A percentile compares a stretch with the other conserved stretches of the same genome.
Evolutionary conservation across 164 flowering plant species (phyloP).

Genomic region (Sedum album): DNA sequence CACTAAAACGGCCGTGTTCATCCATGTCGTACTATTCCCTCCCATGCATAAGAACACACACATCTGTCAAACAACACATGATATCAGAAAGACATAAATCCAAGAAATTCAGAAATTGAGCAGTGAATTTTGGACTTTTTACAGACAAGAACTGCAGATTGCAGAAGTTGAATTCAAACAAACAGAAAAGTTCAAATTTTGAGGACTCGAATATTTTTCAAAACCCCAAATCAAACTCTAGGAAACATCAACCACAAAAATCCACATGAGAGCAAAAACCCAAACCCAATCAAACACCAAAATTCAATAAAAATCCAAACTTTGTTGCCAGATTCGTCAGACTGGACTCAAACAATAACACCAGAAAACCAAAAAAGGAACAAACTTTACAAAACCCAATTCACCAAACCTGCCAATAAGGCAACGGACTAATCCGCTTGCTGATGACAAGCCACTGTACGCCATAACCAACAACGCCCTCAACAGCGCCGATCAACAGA

Average conservation of each 20-base stretch:
- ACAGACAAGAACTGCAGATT: neutral
- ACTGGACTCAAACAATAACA: neutral
- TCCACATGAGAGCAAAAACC: neutral
- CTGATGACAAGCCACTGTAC: constrained; percentile 86
- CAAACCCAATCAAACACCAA: neutral
- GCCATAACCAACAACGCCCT: constrained; percentile 75
- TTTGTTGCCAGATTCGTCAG: neutral
- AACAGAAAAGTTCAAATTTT: neutral
- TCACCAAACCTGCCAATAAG: constrained; percentile 68
- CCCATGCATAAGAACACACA: constrained; percentile 78
- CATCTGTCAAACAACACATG: constrained; percentile 37
- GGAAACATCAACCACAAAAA: neutral
- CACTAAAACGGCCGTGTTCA: constrained; percentile 88
- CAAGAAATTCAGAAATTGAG: neutral
- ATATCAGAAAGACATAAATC: neutral
- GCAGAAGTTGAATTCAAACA: neutral
- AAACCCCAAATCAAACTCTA: neutral
- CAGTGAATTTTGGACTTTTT: neutral
- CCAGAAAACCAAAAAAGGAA: neutral
- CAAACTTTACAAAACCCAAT: neutral
- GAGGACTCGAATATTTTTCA: neutral
- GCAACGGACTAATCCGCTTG: constrained; percentile 41
- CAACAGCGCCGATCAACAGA: constrained; percentile 64
- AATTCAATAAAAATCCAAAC: neutral
- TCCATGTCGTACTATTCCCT: constrained; percentile 94